Evolutionary conservation across 31 red algal species (phyloP), one percentile per base, ranked within the genome.

Genomic region (Odonthalia washingtoniensis): DNA sequence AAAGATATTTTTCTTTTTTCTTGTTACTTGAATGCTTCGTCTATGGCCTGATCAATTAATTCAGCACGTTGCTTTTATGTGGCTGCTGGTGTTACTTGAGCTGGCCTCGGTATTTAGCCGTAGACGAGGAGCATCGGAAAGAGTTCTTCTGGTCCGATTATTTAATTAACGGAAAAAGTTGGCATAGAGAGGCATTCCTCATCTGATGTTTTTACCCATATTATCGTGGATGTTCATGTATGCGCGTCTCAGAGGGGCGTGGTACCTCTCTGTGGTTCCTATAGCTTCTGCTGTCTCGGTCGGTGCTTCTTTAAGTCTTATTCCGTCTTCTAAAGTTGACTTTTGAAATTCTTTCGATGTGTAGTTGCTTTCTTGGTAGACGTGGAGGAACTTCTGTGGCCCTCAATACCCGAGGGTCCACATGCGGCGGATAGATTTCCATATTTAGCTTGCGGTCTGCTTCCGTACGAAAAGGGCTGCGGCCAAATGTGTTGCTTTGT

Each of bases 401-500:
- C n/a, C n/a, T n/a, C n/a, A n/a, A n/a, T n/a, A n/a, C n/a, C n/a
- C n/a, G n/a, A n/a, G n/a, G n/a, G 3, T 12, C 1, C 70, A 63
- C 3, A 67, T 74, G 17, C 69, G 26, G 5, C 26, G 45, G 18
- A 87, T 39, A 14, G 72, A 0, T 0, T 66, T 75, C 83, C 83
- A 77, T 0, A 75, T 41, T 14, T 75, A 39, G 2, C 32, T 74
- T 0, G 68, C 43, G 0, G 46, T 37, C 0, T 57, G 0, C 16
- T 46, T 46, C 4, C 40, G 46, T 5, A 87, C 46, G 42, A 76
- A 87, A 0, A 28, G 3, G 0, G 49, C 72, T 2, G 83, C 83
- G 30, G 24, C 65, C 5, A 37, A 87, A 60, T 87, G 70, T 24
- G 83, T 65, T 4, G 70, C 83, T 45, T 77, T 70, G 57, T 77